phyloP scores from a whole-genome alignment of 345 rosid species.

The Rhizophora apiculata region DNA sequence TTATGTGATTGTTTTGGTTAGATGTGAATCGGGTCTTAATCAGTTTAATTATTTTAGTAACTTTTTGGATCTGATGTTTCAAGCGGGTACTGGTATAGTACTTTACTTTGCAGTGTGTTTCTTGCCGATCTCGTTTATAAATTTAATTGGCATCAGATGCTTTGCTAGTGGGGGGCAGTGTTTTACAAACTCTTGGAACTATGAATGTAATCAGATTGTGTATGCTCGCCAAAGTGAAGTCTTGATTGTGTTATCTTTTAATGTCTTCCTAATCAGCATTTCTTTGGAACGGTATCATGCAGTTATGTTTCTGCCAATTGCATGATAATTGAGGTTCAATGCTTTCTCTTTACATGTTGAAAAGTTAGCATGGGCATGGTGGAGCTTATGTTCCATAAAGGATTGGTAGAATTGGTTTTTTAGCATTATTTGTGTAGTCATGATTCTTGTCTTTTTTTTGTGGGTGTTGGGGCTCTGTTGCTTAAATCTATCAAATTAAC shows the following conservation, averaged over 20 bases:
- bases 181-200: background rate
- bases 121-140: background rate
- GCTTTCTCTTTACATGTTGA: no score
- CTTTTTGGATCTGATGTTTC: background rate
- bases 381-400: no score
- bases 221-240: background rate
- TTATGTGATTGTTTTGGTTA: slow-evolving; percentile 2
- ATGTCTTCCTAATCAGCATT: background rate
- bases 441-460: background rate
- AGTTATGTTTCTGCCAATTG: no score
- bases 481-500: no score
- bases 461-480: no score
- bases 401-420: background rate
- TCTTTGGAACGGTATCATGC: background rate
- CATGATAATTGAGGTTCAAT: no score
- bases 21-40: background rate
- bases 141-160: background rate
- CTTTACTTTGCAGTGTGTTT: background rate
- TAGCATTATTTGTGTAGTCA: background rate
- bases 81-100: no score
- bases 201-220: background rate
- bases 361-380: no score
- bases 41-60: background rate
- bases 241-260: background rate
- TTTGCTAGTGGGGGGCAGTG: background rate